Evolutionary conservation across 768 basidiomycete species (phyloP).

Genomic region (Trametes elegans): DNA sequence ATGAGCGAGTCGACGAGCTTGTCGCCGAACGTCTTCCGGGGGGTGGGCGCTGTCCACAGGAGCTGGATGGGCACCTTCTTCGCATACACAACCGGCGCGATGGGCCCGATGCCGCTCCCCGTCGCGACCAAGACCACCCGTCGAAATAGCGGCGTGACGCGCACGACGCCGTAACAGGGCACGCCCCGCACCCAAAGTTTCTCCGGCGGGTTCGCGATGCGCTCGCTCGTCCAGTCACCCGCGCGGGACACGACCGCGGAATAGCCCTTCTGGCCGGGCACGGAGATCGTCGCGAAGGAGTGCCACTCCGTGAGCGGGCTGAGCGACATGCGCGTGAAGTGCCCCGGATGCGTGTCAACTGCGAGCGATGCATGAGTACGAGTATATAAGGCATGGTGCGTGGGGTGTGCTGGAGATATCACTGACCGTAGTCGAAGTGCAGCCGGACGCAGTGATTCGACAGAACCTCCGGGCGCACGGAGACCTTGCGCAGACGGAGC

Average conservation of each 20-base stretch:
- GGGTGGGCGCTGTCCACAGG: constrained; percentile 57
- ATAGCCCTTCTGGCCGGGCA: constrained; percentile 27
- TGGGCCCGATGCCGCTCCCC: constrained; percentile 54
- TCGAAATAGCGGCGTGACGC: constrained; percentile 51
- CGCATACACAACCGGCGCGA: constrained; percentile 50
- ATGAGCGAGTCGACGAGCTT: constrained; percentile 52
- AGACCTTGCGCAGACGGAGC: constrained; percentile 51
- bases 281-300: constrained; percentile 50
- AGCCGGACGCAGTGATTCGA: constrained; percentile 54
- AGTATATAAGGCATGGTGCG: not conserved
- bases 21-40: constrained; percentile 57
- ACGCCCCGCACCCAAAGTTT: constrained; percentile 56
- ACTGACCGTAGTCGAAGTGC: constrained; percentile 52
- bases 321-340: constrained; percentile 33
- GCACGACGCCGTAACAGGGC: constrained; percentile 50
- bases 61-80: constrained; percentile 46
- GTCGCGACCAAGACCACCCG: constrained; percentile 56
- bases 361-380: constrained; percentile 23
- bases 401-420: not conserved
- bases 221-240: constrained; percentile 54
- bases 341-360: constrained; percentile 30
- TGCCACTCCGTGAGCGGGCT: constrained; percentile 55
- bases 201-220: constrained; percentile 48
- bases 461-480: constrained; percentile 47
- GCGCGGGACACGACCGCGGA: constrained; percentile 36